Evolutionary conservation across 768 basidiomycete genomes (phyloP).

Genomic region (Postia placenta): DNA sequence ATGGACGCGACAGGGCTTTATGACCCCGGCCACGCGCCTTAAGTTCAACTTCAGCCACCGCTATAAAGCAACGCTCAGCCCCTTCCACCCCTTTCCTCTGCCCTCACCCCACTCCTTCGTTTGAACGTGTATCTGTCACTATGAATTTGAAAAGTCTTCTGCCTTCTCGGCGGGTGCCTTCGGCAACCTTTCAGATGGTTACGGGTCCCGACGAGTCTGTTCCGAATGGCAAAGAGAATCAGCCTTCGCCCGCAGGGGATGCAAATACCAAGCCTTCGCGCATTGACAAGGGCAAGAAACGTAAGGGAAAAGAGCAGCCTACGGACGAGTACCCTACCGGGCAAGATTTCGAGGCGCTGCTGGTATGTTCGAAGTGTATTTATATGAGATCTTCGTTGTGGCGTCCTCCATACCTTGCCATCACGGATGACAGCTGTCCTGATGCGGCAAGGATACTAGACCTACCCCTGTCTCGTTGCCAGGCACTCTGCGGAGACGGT

Average conservation of each 20-base stretch:
- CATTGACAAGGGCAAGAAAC: constrained; percentile 35
- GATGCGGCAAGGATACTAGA: too few species aligned
- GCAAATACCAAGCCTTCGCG: constrained; percentile 25
- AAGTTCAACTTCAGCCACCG: constrained; percentile 1
- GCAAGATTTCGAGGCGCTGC: constrained; percentile 72
- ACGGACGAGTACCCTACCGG: constrained; percentile 41
- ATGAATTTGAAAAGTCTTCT: constrained; percentile 62
- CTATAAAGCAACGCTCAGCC: background rate
- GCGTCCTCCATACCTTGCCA: too few species aligned
- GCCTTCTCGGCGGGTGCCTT: constrained; percentile 58
- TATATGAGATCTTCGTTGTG: too few species aligned
- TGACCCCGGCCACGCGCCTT: background rate
- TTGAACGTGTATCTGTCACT: constrained; percentile 1
- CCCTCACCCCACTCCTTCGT: background rate
- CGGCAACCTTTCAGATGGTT: constrained; percentile 70
- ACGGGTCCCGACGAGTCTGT: constrained; percentile 38
- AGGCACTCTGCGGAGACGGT: too few species aligned
- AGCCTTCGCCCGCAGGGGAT: constrained; percentile 34
- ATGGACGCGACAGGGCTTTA: background rate
- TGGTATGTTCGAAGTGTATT: constrained; percentile 44
- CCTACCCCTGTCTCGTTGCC: too few species aligned
- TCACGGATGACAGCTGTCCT: too few species aligned
- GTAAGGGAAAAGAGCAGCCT: constrained; percentile 37
- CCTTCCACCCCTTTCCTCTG: background rate
- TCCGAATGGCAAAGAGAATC: constrained; percentile 61